phyloP scores from a whole-genome alignment of 192 early-diverging fungal genomes.

The Coemansia sp. region DNA sequence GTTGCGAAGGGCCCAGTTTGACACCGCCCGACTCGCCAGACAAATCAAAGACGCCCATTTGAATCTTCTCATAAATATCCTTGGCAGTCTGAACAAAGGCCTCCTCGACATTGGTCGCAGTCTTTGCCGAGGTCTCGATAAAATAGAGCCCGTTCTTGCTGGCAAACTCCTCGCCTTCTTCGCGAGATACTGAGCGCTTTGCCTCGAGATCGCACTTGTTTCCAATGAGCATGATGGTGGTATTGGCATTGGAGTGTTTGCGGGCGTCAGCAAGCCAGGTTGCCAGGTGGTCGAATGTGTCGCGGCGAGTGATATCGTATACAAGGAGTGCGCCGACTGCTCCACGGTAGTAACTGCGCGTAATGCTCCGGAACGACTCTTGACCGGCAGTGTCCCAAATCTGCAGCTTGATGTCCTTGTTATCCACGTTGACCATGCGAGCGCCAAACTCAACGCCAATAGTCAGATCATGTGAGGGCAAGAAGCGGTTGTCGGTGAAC shows the following conservation, averaged over 20 bases:
- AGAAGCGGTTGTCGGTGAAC: constrained; percentile 81
- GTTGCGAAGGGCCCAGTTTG: constrained; percentile 64
- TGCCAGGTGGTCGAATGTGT: constrained; percentile 74
- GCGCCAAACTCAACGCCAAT: constrained; percentile 87
- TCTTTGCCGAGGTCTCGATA: constrained; percentile 89
- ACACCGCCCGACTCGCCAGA: constrained; percentile 64
- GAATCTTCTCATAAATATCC: constrained; percentile 80
- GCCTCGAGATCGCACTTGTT: constrained; percentile 90
- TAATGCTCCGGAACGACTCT: constrained; percentile 84
- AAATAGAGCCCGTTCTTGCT: constrained; percentile 82
- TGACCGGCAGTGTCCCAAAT: constrained; percentile 95
- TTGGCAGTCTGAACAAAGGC: constrained; percentile 78
- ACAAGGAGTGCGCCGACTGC: constrained; percentile 78
- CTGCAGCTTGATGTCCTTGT: constrained; percentile 86
- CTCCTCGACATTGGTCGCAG: constrained; percentile 81
- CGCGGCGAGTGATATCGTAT: constrained; percentile 80
- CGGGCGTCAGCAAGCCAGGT: constrained; percentile 86
- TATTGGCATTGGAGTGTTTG: constrained; percentile 86
- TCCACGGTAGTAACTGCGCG: constrained; percentile 80
- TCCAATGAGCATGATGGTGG: constrained; percentile 86
- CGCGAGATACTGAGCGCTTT: constrained; percentile 75
- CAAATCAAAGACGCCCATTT: constrained; percentile 70
- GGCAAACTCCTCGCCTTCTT: constrained; percentile 89
- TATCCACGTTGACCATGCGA: constrained; percentile 70
- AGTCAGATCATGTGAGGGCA: constrained; percentile 77